Base-by-base conservation (phyloP, 495 filamentous ascomycete species). In the Aspergillus diversus region DNA sequence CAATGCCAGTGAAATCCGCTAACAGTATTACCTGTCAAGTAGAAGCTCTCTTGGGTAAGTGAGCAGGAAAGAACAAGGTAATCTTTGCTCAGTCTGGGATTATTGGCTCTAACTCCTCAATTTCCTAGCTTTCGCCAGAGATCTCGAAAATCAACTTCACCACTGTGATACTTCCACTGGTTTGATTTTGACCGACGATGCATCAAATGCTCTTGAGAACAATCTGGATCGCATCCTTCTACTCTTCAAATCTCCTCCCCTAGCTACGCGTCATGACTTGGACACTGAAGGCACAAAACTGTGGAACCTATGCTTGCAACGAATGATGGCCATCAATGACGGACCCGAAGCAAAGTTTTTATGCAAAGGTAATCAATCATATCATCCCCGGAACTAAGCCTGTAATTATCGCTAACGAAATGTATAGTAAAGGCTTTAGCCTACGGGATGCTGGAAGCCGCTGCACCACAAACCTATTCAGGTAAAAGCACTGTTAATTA, bases 371-470 rank as follows among this genome's bases (percentile, higher is more conserved):
- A 65, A 9, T 1, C 9, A 39, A 27, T 55, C 7, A 5, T 31
- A 8, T 17, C 33, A 32, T 33, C 46, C 33, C n/a, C 7, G 33
- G 15, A 32, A 17, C 13, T 3, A n/a, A 33, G 17, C 7, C 9
- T 46, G n/a, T 11, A 35, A 37, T 12, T 5, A 13, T 42, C 5
- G 46, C 34, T 31, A 17, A 12, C 33, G 3, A 27, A 27, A 27
- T 33, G 57, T 15, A 48, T n/a, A 74, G 82, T 84, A 5, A 86
- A 88, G 55, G 81, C 86, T 34, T 84, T 95, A 58, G 87, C 90
- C 3, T 92, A 90, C 65, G 75, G 86, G 32, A 77, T 97, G 62
- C 74, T 97, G 43, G 89, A 87, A 33, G 73, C 82, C 46, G 87
- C 86, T 32, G 81, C 85, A 64, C 75, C 74, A 51, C 71, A 64